phyloP scores from a whole-genome alignment of 768 basidiomycete species.

The Suillus luteus region DNA sequence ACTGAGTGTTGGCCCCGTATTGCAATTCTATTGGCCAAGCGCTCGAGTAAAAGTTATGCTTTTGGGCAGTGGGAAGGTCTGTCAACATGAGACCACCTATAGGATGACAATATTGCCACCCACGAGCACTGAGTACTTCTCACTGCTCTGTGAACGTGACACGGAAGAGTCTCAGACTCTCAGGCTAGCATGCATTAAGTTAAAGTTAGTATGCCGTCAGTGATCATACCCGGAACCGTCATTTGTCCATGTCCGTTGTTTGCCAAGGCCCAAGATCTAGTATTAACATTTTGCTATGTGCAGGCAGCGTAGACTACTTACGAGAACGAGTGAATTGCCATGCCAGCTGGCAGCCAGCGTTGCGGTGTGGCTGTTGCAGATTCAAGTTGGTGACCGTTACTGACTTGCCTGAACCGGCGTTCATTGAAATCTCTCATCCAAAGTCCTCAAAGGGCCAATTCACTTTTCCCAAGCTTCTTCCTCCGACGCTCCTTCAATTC shows the following conservation, averaged over 20 bases:
- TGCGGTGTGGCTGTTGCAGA: not conserved
- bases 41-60: not conserved
- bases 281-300: not conserved
- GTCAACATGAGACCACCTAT: not conserved
- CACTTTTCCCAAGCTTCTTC: conserved; percentile 8
- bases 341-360: conserved; percentile 2
- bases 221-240: not conserved
- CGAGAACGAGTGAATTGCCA: not conserved
- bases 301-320: not conserved
- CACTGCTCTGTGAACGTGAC: not conserved
- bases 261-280: no score
- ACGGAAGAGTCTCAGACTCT: not conserved
- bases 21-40: not conserved
- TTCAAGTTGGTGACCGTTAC: not conserved
- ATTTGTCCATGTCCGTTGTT: not conserved
- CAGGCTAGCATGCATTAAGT: not conserved
- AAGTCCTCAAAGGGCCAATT: not conserved
- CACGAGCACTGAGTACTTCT: not conserved
- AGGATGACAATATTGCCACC: not conserved
- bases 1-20: not conserved
- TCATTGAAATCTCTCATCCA: conserved; percentile 8
- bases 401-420: conserved; percentile 5
- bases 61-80: not conserved
- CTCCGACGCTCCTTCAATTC: conserved; percentile 10
- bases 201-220: not conserved